Evolutionary conservation across 768 basidiomycete species (phyloP).

Genomic region (Postia placenta): DNA sequence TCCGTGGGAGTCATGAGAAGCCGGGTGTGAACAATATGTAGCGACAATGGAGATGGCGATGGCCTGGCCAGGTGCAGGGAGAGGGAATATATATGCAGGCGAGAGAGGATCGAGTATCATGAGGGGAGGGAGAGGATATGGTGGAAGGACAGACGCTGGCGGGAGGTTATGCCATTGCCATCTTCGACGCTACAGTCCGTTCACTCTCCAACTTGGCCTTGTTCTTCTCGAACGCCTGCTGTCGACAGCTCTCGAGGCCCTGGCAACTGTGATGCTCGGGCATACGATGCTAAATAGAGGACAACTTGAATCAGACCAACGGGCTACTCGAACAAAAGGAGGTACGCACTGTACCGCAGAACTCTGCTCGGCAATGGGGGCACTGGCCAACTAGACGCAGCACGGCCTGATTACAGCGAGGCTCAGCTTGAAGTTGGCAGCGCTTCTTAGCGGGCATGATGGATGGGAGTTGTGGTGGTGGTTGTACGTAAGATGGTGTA

Average conservation of each 20-base stretch:
- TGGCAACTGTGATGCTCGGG: constrained; percentile 86
- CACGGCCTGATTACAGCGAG: constrained; percentile 71
- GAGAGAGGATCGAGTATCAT: not conserved
- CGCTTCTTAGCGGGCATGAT: constrained; percentile 83
- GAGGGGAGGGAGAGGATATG: constrained; percentile 2
- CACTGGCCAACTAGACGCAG: constrained; percentile 84
- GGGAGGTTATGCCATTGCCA: constrained; percentile 60
- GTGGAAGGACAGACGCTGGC: constrained; percentile 5
- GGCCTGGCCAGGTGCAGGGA: constrained; percentile 13
- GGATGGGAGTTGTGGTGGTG: constrained; percentile 14
- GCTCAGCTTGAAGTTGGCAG: constrained; percentile 59
- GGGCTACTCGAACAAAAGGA: constrained; percentile 3
- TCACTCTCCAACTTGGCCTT: constrained; percentile 85
- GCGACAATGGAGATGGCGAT: constrained; percentile 9
- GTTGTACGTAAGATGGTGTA: constrained; percentile 6
- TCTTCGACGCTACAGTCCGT: constrained; percentile 81
- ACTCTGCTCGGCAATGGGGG: constrained; percentile 69
- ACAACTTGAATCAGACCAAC: constrained; percentile 14
- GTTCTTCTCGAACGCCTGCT: constrained; percentile 85
- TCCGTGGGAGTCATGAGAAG: constrained; percentile 22
- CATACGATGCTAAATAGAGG: constrained; percentile 62
- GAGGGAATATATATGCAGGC: constrained; percentile 1
- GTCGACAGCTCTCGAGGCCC: constrained; percentile 77
- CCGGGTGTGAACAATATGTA: constrained; percentile 11
- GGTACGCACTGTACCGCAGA: constrained; percentile 67